Evolutionary conservation across 2,329 filamentous ascomycete genomes (phyloP).

Genomic region (Pseudogymnoascus verrucosus): DNA sequence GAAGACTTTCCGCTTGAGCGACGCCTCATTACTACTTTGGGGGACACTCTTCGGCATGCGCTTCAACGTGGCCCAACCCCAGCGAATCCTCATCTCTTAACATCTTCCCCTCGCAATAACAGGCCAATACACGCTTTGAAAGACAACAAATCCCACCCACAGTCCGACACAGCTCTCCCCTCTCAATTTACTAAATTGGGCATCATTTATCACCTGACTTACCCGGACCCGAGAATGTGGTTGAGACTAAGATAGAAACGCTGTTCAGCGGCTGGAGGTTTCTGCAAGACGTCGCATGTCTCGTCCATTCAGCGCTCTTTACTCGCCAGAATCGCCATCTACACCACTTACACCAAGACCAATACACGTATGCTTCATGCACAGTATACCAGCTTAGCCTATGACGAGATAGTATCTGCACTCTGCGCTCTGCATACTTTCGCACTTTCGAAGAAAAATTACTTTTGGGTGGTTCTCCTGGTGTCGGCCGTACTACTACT

Average conservation of each 20-base stretch:
- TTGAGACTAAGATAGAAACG: conserved; percentile 4
- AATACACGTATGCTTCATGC: conserved; percentile 5
- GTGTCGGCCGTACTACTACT: background rate
- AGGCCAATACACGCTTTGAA: background rate
- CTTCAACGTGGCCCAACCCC: conserved; percentile 5
- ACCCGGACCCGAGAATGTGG: conserved; percentile 5
- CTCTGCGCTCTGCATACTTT: background rate
- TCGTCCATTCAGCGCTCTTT: background rate
- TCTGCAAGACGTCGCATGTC: conserved; percentile 2
- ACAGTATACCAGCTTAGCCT: conserved; percentile 1
- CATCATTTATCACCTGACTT: conserved; percentile 4
- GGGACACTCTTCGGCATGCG: background rate
- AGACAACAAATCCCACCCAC: background rate
- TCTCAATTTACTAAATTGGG: background rate
- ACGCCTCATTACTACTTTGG: conserved; percentile 2
- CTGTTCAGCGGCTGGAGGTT: conserved; percentile 4
- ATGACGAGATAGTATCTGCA: conserved; percentile 1
- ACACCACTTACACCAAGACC: background rate
- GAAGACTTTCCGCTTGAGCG: conserved; percentile 1
- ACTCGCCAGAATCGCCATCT: background rate
- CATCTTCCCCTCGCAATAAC: background rate
- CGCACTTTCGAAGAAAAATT: background rate
- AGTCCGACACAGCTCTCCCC: background rate
- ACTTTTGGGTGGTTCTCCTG: background rate
- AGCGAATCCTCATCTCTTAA: background rate